phyloP scores from a whole-genome alignment of 306 rosid species.

The Alnus rubra region DNA sequence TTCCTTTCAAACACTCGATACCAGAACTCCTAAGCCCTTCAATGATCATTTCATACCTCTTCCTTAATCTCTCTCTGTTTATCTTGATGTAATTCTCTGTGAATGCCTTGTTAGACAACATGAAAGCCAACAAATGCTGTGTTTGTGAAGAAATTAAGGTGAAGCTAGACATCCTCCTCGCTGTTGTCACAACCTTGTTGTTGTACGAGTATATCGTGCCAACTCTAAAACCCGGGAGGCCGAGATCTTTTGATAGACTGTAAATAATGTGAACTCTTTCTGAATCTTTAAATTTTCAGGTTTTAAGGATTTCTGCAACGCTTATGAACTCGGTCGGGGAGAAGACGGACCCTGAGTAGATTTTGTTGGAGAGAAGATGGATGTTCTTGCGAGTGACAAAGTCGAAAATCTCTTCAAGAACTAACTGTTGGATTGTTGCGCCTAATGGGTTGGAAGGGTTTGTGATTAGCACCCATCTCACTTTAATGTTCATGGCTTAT shows the following conservation, averaged over 20 bases:
- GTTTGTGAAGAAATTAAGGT: constrained; percentile 87
- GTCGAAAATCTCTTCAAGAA: constrained; percentile 59
- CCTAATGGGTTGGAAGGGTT: constrained; percentile 96
- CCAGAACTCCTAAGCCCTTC: constrained; percentile 63
- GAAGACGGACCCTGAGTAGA: constrained; percentile 88
- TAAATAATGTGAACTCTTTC: constrained; percentile 92
- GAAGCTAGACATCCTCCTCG: constrained; percentile 91
- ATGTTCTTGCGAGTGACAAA: constrained; percentile 72
- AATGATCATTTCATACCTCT: constrained; percentile 67
- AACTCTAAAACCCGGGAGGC: constrained; percentile 84
- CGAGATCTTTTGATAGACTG: constrained; percentile 92
- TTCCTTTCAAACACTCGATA: constrained; percentile 82
- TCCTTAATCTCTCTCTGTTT: constrained; percentile 68
- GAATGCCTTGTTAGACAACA: constrained; percentile 68
- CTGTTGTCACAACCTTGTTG: constrained; percentile 76
- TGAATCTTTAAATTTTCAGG: constrained; percentile 33
- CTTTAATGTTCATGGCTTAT: constrained; percentile 47
- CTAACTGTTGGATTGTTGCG: constrained; percentile 54
- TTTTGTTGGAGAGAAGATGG: constrained; percentile 88
- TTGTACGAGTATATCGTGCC: constrained; percentile 87
- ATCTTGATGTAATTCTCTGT: constrained; percentile 56
- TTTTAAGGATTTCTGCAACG: constrained; percentile 66
- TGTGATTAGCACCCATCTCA: constrained; percentile 72
- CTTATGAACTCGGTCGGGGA: constrained; percentile 63
- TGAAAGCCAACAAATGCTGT: constrained; percentile 66